A percentile compares a stretch with the other conserved stretches of the same genome.
Evolutionary conservation across 331 rosid species (phyloP).

Genomic region (Cucumis variabilis): DNA sequence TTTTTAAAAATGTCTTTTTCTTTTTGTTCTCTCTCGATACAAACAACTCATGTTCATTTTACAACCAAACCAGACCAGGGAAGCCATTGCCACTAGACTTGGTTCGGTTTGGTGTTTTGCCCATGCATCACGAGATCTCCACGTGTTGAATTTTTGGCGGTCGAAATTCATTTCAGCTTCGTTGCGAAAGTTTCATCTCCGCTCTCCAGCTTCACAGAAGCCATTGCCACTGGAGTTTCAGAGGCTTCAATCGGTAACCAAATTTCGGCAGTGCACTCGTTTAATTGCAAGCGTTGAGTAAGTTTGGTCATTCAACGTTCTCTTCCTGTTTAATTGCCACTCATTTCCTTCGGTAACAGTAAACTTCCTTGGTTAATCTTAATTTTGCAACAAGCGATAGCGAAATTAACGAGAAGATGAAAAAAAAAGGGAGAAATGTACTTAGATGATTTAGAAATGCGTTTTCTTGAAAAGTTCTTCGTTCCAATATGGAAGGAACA

Average conservation of each 20-base stretch:
- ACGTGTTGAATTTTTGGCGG: not conserved
- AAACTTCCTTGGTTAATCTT: not conserved
- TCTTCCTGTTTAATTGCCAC: not conserved
- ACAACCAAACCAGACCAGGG: too few species aligned
- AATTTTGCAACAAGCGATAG: not conserved
- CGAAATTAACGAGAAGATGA: not conserved
- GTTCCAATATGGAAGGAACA: not conserved
- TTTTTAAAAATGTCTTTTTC: too few species aligned
- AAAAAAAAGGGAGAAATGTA: not conserved
- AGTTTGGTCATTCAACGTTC: not conserved
- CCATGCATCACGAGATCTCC: not conserved
- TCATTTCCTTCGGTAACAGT: not conserved
- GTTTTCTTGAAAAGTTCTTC: not conserved
- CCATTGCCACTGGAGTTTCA: slow-evolving; percentile 21
- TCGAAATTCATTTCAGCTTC: not conserved
- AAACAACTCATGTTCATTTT: too few species aligned
- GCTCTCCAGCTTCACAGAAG: not conserved
- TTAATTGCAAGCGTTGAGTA: not conserved
- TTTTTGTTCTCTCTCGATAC: too few species aligned
- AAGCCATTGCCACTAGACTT: too few species aligned
- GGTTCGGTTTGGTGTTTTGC: too few species aligned
- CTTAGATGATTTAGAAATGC: not conserved
- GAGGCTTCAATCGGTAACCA: not conserved
- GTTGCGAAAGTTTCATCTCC: not conserved
- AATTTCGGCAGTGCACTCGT: not conserved